Conservation (phyloP, 2,329 filamentous ascomycete species). For the Fusarium nematophilum region DNA sequence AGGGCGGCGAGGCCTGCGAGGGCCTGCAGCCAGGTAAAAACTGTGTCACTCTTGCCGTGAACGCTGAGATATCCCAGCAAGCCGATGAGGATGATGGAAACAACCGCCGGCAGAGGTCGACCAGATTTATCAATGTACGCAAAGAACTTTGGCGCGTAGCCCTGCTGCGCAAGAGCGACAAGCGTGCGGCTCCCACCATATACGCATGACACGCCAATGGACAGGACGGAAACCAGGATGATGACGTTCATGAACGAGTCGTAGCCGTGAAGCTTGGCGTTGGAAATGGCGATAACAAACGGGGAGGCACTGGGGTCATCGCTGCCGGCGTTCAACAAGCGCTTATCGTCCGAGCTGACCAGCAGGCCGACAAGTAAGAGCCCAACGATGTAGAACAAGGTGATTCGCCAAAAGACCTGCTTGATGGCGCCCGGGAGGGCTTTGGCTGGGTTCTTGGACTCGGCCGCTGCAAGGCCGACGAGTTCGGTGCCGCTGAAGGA, state of each 20-base stretch:
- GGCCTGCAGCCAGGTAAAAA: constrained; percentile 75
- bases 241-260: constrained; percentile 70
- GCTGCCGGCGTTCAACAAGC: constrained; percentile 61
- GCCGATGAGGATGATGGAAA: constrained; percentile 60
- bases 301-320: constrained; percentile 56
- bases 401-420: constrained; percentile 75
- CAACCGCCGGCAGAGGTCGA: constrained; percentile 64
- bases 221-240: constrained; percentile 68
- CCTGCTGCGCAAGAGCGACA: constrained; percentile 68
- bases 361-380: constrained; percentile 64
- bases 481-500: constrained; percentile 79
- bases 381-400: constrained; percentile 65
- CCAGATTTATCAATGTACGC: constrained; percentile 68
- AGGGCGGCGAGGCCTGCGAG: constrained; percentile 73
- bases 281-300: constrained; percentile 68
- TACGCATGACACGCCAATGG: constrained; percentile 68
- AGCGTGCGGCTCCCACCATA: constrained; percentile 70
- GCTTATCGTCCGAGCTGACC: constrained; percentile 57
- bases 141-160: constrained; percentile 67
- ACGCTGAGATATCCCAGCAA: constrained; percentile 63
- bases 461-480: constrained; percentile 79
- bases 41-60: constrained; percentile 55
- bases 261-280: constrained; percentile 63
- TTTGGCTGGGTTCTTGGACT: constrained; percentile 76
- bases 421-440: constrained; percentile 85